Base-by-base conservation (phyloP, 2,329 filamentous ascomycete genomes). In the Setomelanomma holmii region DNA sequence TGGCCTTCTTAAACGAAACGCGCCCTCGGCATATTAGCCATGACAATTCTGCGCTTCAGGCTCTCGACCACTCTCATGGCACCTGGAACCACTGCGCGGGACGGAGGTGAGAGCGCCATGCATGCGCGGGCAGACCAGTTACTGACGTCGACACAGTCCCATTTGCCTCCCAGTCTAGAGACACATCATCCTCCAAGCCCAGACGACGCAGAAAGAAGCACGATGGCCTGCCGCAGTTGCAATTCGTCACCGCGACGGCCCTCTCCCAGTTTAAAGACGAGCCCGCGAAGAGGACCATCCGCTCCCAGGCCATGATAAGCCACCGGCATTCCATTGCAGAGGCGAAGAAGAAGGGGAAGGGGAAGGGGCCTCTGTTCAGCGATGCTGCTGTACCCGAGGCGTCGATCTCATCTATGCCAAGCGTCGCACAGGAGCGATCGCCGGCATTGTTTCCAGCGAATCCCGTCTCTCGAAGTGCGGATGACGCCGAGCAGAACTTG, bases 231-330 rank as follows among this genome's bases (percentile, higher is more conserved):
- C 66, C 66, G 2, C 61, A 68, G 55, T 45, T 68, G n/a, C 68
- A 68, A 27, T 72, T 73, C 22, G 44, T 73, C 10, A 68, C 66
- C 2, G 69, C 66, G 21, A 73, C 68, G 27, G 56, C 71, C 40
- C 70, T 60, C 1, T 62, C 67, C 4, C 60, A 72, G 11, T 74
- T 74, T 54, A 72, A 64, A 21, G 57, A 67, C 38, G 60, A 62
- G 27, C 47, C 55, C 4, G 55, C 58, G 4, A 70, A 66, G 48
- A 58, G 63, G 27, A 68, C 60, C 41, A 61, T 74, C 39, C 70
- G 70, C 7, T 72, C 69, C 4, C 68, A 71, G 45, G 70, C 66
- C 20, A 74, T 72, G 70, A 65, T 63, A 5, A 61, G 68, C 17
- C 67, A 67, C 48, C 54, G 66, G 38, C 69, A 66, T 14, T n/a